Base-by-base conservation (phyloP, 345 rosid genomes). In the Gossypium mustelinum region DNA sequence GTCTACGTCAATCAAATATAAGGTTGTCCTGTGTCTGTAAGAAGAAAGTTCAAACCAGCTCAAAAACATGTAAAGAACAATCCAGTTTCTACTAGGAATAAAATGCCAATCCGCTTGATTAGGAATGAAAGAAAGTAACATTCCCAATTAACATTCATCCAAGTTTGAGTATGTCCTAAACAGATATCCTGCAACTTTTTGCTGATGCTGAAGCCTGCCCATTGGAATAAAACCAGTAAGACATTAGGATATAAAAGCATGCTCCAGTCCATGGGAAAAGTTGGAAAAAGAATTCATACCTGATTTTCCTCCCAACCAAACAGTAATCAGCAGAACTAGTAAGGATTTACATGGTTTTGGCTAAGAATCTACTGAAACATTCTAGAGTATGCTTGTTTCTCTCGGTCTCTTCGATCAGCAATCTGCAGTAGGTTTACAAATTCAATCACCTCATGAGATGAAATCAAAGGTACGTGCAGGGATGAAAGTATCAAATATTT, bases 321-420 rank as follows among this genome's bases (percentile, higher is more conserved):
- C 45, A 72, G 47, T 27, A 50, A 48, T 24, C 69, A 16, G 11
- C 12, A 7, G 17, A 54, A 54, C 41, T 34, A 34, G 41, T 34
- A 50, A 54, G 9, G 9, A 18, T 54, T 7, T n/a, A 52, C 76
- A 67, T 27, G 16, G 17, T 14, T 52, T 66, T 9, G 13, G 63
- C 59, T 57, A 13, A 34, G 59, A 73, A 18, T 12, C 80, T 83
- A 83, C 44, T 83, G 83, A 66, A 83, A 83, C 86, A 83, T 83
- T 76, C 54, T 80, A 17, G 81, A 64, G 52, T 75, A 80, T 3
- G 81, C 81, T 72, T 47, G 78, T 76, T 80, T 83, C 80, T 83
- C 83, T 58, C 18, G 76, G 55, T 80, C 80, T 18, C n/a, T 73
- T 48, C 83, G 78, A 44, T 80, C 80, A 45, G 80, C 78, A 69